These are phyloP conservation scores for Stemphylium beticola DNA, from an alignment of 2,329 filamentous ascomycete genomes.

Conservation along the genomic window DNA sequence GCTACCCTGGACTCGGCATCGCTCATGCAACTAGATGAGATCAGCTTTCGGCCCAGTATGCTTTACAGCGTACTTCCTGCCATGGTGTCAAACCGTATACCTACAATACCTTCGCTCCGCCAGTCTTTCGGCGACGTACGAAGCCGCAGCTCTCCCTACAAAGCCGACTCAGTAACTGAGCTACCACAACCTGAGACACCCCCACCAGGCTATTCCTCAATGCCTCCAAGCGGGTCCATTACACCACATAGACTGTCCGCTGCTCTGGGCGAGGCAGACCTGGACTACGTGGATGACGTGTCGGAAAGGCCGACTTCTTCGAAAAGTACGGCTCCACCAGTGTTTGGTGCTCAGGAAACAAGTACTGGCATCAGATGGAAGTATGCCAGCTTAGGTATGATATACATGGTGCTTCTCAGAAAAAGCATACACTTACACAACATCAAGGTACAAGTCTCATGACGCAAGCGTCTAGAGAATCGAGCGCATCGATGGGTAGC, in stretches of 20 bases:
- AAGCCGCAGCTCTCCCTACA: conserved; percentile 22
- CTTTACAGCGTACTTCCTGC: conserved; percentile 62
- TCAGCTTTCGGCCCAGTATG: conserved; percentile 48
- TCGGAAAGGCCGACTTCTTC: conserved; percentile 36
- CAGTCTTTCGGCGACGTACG: conserved; percentile 41
- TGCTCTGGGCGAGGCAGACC: conserved; percentile 26
- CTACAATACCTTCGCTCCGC: conserved; percentile 58
- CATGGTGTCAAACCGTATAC: conserved; percentile 59
- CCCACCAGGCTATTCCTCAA: conserved; percentile 46
- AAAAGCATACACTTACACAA: conserved; percentile 6
- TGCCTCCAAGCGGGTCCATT: conserved; percentile 31
- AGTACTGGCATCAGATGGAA: conserved; percentile 58
- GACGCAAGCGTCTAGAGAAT: conserved; percentile 55
- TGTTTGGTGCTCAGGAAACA: conserved; percentile 33
- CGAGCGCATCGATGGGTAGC: conserved; percentile 39
- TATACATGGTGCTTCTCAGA: not conserved
- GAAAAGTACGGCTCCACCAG: conserved; percentile 22
- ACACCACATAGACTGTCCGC: conserved; percentile 25
- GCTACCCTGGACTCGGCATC: conserved; percentile 13
- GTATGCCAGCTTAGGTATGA: conserved; percentile 58
- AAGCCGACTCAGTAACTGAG: conserved; percentile 25
- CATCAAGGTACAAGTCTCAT: conserved; percentile 55
- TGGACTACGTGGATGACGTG: conserved; percentile 31
- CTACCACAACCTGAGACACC: conserved; percentile 39
- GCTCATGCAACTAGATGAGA: conserved; percentile 16